Base-by-base conservation (phyloP, 2,329 filamentous ascomycete species). In the Paracoccidioides lutzii region DNA sequence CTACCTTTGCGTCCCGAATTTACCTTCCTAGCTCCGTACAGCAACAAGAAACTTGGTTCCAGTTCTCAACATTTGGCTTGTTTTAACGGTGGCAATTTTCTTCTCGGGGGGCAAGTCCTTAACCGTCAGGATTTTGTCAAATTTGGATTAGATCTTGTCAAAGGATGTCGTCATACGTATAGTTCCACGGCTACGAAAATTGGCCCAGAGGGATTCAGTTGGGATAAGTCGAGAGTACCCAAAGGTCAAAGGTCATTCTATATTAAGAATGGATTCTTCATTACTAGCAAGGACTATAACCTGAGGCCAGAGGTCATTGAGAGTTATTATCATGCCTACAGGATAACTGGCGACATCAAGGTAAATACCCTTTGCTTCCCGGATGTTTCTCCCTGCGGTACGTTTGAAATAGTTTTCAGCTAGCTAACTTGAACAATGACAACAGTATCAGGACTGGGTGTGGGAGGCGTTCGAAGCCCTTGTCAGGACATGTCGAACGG, bases 291-390 rank as follows among this genome's bases (percentile, higher is more conserved):
- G 0, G 65, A 69, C 5, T 95, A 94, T 68, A 73, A 84, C 7
- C 78, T 94, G 35, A 80, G 89, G 0, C 85, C 88, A 0, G 89
- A 94, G 71, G 87, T 90, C 3, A 78, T 94, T 38, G 89, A 95
- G 73, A 86, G 82, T 61, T 84, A 84, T 69, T 95, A 94, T 76
- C 93, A 95, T 69, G 87, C 89, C 2, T 94, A 87, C 74, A 82
- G 88, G 52, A 80, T 85, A 0, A 95, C 89, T 0, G 84, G 85
- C 3, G 79, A 91, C 58, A 61, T 73, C 37, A 85, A 82, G 50
- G 71, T 72, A 58, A 57, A 63, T 58, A 37, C 6, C 43, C 2
- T 1, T 15, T 22, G 5, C 14, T 9, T 6, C 8, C 4, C 6
- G 7, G 3, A 7, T 7, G 5, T 15, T 10, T 35, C 6, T 41